Conservation (phyloP, 2,329 filamentous ascomycete genomes). For the Calonectria hongkongensis region DNA sequence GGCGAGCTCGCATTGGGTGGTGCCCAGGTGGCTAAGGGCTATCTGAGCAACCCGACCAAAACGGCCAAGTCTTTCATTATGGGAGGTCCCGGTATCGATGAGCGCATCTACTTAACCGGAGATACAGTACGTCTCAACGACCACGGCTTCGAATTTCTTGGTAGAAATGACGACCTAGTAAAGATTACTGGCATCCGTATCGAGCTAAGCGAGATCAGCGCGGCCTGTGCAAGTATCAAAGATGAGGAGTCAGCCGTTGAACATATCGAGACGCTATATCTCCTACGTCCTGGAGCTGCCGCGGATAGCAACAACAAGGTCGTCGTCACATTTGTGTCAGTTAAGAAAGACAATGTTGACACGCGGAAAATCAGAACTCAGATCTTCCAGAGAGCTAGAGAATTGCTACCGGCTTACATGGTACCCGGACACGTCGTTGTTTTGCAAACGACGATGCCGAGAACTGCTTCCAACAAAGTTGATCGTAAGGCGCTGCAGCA, state of each 20-base stretch:
- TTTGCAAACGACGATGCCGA: constrained; percentile 2
- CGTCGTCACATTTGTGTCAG: constrained; percentile 11
- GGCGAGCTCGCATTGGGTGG: constrained; percentile 12
- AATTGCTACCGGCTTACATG: background rate
- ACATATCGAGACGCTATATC: background rate
- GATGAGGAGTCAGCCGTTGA: constrained; percentile 9
- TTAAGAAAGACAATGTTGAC: background rate
- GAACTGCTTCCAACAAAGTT: constrained; percentile 4
- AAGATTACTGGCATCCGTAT: constrained; percentile 19
- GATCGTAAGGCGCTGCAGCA: constrained; percentile 1
- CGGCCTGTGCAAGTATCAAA: constrained; percentile 13
- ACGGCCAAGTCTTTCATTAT: constrained; percentile 4
- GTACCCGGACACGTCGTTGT: background rate
- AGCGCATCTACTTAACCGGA: constrained; percentile 9
- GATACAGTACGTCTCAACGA: constrained; percentile 15
- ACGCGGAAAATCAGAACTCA: constrained; percentile 1
- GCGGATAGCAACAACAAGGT: constrained; percentile 2
- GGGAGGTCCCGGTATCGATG: constrained; percentile 1
- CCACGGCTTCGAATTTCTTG: constrained; percentile 11
- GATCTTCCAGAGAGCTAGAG: constrained; percentile 6
- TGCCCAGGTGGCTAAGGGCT: background rate
- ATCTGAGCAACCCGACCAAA: constrained; percentile 5
- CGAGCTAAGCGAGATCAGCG: constrained; percentile 14
- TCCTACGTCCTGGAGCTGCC: background rate
- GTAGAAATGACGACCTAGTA: constrained; percentile 5